These are phyloP conservation scores for Beta corolliflora DNA, from an alignment of 179 eudicot species.

Conservation along the genomic window DNA sequence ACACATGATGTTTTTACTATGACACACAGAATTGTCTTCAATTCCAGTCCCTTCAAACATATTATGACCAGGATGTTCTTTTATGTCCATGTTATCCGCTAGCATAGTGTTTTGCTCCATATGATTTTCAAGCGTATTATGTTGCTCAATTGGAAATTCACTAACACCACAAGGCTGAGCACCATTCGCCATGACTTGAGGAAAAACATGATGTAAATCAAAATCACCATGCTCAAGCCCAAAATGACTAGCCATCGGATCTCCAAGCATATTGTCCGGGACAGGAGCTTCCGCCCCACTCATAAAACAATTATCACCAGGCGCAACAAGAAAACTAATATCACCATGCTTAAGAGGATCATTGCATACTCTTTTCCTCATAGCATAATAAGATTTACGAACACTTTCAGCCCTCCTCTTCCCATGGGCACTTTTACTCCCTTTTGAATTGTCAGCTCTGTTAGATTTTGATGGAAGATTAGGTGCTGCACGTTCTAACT, in stretches of 20 bases:
- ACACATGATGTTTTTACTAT: slow-evolving; percentile 20
- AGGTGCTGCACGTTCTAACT: slow-evolving; percentile 43
- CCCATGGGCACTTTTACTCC: slow-evolving; percentile 32
- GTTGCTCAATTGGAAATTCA: slow-evolving; percentile 31
- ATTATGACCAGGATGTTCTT: slow-evolving; percentile 26
- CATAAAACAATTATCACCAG: slow-evolving; percentile 30
- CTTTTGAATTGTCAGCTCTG: slow-evolving; percentile 41
- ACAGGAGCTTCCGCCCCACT: slow-evolving; percentile 28
- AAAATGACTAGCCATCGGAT: slow-evolving; percentile 29
- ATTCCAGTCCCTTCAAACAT: slow-evolving; percentile 35
- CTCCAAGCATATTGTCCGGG: slow-evolving; percentile 25
- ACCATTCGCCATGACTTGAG: slow-evolving; percentile 30
- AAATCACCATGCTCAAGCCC: slow-evolving; percentile 31
- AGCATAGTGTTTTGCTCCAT: slow-evolving; percentile 23
- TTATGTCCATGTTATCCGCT: slow-evolving; percentile 26
- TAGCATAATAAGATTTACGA: slow-evolving; percentile 53
- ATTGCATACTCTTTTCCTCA: slow-evolving; percentile 56
- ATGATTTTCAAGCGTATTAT: slow-evolving; percentile 27
- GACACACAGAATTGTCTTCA: slow-evolving; percentile 25
- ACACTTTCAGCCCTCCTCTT: slow-evolving; percentile 69
- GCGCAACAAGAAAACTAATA: slow-evolving; percentile 33
- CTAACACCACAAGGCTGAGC: slow-evolving; percentile 28
- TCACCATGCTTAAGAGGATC: slow-evolving; percentile 41
- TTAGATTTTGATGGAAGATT: slow-evolving; percentile 32
- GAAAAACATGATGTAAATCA: slow-evolving; percentile 31